Evolutionary conservation across 139 green algal species (phyloP), one percentile per base, ranked within the genome.

Genomic region (Closterium sp.): DNA sequence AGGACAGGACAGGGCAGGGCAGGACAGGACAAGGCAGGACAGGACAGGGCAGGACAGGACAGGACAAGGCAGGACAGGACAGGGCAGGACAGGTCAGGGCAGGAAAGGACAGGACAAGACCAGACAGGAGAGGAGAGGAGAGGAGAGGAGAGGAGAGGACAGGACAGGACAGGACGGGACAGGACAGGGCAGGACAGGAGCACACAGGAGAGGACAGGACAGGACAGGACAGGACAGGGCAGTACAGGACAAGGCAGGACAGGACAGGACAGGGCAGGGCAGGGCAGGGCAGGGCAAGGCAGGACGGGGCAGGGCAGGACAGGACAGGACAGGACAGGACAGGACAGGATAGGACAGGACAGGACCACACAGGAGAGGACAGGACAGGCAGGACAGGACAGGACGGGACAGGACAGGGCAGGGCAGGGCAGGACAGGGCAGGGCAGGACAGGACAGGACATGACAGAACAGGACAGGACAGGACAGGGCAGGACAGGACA

Each of bases 401-500:
- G 86, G 86, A 83, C 36, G 30, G 86, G 86, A 84, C 36, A 76
- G 86, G 86, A 84, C 5, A 32, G 86, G 86, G 30, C 36, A 76
- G 21, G 86, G 30, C 86, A 89, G 21, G 23, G 30, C 30, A 89
- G 25, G 0, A 89, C 86, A 89, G 86, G 86, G n/a, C 86, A 89
- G 86, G 86, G n/a, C 86, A 84, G 86, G 86, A 84, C 86, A 89
- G 86, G 86, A 28, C 36, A 6, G 36, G 36, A 55, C 36, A 55
- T 55, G 36, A 55, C 36, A 12, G 36, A 55, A 4, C 36, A 6
- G 36, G 36, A 55, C 6, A 12, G 69, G 69, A 89, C 85, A 83
- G 85, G 85, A 89, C 8, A 89, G 5, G 85, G 86, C 85, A 83
- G 85, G 85, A 89, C 85, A 83, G 85, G 85, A 89, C 9, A 89